Conservation (phyloP, 139 green algal species). For the Desmodesmus armatus region DNA sequence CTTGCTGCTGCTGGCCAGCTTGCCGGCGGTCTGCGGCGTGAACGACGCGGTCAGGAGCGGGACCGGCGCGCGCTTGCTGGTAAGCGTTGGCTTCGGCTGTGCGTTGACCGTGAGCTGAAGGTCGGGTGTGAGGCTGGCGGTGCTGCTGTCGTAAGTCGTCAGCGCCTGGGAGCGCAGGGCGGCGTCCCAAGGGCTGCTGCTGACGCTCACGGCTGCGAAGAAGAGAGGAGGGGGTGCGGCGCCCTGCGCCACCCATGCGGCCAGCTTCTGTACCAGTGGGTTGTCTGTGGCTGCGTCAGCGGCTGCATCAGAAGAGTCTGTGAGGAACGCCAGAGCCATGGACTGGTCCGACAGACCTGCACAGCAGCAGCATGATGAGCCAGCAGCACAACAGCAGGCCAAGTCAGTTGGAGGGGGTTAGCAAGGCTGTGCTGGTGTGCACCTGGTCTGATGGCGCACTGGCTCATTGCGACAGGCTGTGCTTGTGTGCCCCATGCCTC, state of each 20-base stretch:
- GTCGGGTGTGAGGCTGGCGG: conserved; percentile 33
- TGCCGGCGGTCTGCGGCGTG: conserved; percentile 28
- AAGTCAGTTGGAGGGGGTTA: neutral
- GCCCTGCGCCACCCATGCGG: conserved; percentile 40
- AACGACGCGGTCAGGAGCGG: conserved; percentile 25
- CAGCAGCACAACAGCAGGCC: neutral
- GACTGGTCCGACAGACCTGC: conserved; percentile 25
- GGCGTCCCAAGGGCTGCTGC: conserved; percentile 5
- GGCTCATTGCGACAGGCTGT: too few relatives aligned
- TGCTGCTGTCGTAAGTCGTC: conserved; percentile 21
- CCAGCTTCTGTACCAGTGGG: conserved; percentile 16
- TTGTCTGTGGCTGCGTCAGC: conserved; percentile 26
- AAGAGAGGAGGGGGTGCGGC: neutral
- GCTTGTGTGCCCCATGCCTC: too few relatives aligned
- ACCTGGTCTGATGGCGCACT: too few relatives aligned
- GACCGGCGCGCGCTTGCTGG: neutral
- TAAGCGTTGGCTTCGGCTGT: neutral
- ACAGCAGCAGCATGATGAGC: neutral
- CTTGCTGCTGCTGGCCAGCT: neutral
- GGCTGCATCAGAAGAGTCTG: too few relatives aligned
- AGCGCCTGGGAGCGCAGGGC: conserved; percentile 14
- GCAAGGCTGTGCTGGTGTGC: too few relatives aligned
- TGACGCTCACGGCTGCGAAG: conserved; percentile 1
- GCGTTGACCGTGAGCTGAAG: conserved; percentile 5
- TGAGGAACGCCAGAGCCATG: conserved; percentile 19